Evolutionary conservation across 73 alveolate species (phyloP).

Genomic region (Effrenium voratum): DNA sequence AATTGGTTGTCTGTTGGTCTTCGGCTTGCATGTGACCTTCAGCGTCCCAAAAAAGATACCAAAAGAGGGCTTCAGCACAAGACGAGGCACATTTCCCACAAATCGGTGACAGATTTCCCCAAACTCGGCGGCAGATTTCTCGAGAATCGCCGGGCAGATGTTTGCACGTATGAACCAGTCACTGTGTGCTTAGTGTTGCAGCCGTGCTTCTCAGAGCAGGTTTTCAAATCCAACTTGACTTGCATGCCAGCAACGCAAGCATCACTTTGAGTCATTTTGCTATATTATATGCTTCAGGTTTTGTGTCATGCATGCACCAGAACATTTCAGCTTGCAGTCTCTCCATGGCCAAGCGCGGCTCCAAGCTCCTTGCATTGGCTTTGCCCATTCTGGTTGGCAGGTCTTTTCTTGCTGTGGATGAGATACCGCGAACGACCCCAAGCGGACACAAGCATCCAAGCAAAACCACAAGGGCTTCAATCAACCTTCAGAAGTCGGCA

Average conservation of each 20-base stretch:
- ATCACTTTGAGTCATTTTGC: neutral
- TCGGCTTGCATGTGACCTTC: too few species aligned
- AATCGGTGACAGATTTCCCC: too few species aligned
- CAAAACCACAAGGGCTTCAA: constrained; percentile 11
- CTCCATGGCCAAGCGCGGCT: constrained; percentile 57
- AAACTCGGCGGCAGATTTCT: too few species aligned
- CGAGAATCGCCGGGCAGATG: too few species aligned
- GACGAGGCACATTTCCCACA: too few species aligned
- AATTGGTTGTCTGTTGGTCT: too few species aligned
- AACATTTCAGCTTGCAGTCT: neutral
- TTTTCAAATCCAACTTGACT: neutral
- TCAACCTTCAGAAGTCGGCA: too few species aligned
- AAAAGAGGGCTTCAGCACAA: too few species aligned
- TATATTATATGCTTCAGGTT: neutral
- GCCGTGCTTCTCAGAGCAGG: constrained; percentile 23
- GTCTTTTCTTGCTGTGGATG: constrained; percentile 14
- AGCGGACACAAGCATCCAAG: constrained; percentile 6
- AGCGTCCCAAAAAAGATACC: too few species aligned
- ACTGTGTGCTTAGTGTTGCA: too few species aligned
- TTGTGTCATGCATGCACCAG: neutral
- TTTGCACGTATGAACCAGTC: too few species aligned
- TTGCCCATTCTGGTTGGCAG: constrained; percentile 51
- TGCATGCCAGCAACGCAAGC: constrained; percentile 34
- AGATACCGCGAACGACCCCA: constrained; percentile 42
- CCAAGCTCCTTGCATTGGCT: constrained; percentile 55